Evolutionary conservation across 495 filamentous ascomycete genomes (phyloP).

Genomic region (Elaphomyces granulatus): DNA sequence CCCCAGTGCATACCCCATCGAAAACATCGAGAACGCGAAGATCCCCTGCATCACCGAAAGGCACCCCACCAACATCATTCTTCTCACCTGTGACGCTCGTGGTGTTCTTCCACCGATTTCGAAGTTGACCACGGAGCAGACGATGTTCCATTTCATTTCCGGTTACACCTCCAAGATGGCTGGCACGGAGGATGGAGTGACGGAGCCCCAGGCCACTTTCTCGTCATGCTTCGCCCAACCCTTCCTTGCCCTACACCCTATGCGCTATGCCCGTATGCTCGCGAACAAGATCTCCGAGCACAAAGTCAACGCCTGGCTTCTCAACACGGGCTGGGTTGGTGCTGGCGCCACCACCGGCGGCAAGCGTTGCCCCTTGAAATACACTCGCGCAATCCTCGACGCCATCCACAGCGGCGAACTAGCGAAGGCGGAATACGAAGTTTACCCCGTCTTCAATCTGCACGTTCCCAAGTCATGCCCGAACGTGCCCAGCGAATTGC

Average conservation of each 20-base stretch:
- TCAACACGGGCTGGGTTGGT: slow-evolving; percentile 99
- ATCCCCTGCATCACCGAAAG: slow-evolving; percentile 77
- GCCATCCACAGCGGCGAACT: slow-evolving; percentile 94
- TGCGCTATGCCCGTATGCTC: slow-evolving; percentile 97
- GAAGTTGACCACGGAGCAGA: slow-evolving; percentile 89
- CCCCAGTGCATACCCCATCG: slow-evolving; percentile 80
- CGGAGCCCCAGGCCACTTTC: slow-evolving; percentile 96
- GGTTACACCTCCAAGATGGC: slow-evolving; percentile 99
- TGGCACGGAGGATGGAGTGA: slow-evolving; percentile 91
- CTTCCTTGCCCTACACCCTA: slow-evolving; percentile 96
- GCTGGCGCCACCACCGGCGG: slow-evolving; percentile 88
- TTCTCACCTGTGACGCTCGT: slow-evolving; percentile 94
- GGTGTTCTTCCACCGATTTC: slow-evolving; percentile 96
- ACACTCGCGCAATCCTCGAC: slow-evolving; percentile 96
- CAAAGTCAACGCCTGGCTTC: slow-evolving; percentile 93
- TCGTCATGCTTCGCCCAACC: slow-evolving; percentile 99
- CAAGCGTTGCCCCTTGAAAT: slow-evolving; percentile 97
- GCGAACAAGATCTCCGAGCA: slow-evolving; percentile 94
- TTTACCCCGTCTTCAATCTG: slow-evolving; percentile 93
- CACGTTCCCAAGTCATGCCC: slow-evolving; percentile 75
- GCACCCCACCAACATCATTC: slow-evolving; percentile 94
- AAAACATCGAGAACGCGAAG: slow-evolving; percentile 98
- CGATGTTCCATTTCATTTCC: slow-evolving; percentile 99
- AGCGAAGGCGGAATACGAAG: slow-evolving; percentile 82
- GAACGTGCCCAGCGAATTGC: slow-evolving; percentile 74